These are phyloP conservation scores for Colletotrichum cordylinicola DNA, from an alignment of 2,329 filamentous ascomycete genomes.

Conservation along the genomic window DNA sequence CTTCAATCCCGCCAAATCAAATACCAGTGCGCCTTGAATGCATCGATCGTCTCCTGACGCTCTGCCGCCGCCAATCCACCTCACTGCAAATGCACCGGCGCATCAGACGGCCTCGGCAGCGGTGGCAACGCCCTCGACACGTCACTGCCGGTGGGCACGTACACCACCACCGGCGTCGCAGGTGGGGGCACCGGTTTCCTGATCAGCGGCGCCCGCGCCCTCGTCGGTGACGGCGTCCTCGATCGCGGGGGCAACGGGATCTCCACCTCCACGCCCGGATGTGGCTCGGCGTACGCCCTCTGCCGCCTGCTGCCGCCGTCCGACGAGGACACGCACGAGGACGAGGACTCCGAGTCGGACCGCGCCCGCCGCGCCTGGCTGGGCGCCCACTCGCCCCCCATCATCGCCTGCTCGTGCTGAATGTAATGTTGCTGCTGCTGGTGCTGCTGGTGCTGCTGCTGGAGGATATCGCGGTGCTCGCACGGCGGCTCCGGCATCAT, in stretches of 20 bases:
- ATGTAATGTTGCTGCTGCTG: background rate
- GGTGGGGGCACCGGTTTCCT: background rate
- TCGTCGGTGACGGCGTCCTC: background rate
- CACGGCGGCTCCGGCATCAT: background rate
- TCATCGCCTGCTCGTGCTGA: background rate
- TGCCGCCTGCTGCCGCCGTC: background rate
- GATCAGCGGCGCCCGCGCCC: background rate
- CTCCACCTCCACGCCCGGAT: conserved; percentile 12
- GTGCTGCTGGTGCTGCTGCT: background rate
- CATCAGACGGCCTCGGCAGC: background rate
- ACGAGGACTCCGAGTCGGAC: conserved; percentile 7
- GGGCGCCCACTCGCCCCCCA: background rate
- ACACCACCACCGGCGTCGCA: background rate
- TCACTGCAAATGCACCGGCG: background rate
- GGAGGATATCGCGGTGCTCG: background rate
- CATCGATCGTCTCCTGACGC: background rate
- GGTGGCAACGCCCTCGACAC: background rate
- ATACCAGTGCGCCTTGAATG: background rate
- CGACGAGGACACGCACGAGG: background rate
- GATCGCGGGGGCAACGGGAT: conserved; percentile 2
- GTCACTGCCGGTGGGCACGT: background rate
- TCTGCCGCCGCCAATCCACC: no score
- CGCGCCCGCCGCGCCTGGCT: background rate
- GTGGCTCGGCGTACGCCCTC: background rate
- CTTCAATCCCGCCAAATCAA: background rate